phyloP scores from a whole-genome alignment of 176 grass and related monocot species.

The Paspalum notatum region DNA sequence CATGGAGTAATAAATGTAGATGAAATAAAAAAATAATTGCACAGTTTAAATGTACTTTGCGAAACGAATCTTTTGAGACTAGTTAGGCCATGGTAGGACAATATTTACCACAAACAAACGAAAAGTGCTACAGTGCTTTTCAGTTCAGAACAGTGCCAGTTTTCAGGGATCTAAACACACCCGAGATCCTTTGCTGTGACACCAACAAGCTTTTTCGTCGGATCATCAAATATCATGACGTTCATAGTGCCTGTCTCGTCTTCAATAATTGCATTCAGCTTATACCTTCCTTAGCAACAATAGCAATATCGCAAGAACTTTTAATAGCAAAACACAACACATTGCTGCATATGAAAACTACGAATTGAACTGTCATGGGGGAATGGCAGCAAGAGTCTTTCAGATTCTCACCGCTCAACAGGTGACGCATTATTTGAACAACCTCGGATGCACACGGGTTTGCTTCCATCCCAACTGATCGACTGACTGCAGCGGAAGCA shows the following conservation, averaged over 20 bases:
- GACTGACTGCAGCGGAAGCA: neutral
- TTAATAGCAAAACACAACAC: neutral
- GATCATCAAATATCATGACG: slow-evolving; percentile 19
- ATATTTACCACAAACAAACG: too few relatives aligned
- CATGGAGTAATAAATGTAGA: too few relatives aligned
- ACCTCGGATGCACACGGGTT: neutral
- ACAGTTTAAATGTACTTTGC: too few relatives aligned
- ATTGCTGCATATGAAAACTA: neutral
- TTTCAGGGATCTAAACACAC: too few relatives aligned
- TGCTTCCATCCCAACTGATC: neutral
- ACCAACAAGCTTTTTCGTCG: neutral
- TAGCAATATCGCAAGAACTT: neutral
- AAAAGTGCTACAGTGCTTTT: too few relatives aligned
- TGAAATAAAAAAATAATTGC: too few relatives aligned
- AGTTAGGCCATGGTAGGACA: too few relatives aligned
- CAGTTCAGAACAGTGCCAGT: too few relatives aligned
- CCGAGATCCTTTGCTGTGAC: neutral
- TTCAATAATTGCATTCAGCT: slow-evolving; percentile 14
- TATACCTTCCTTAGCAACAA: slow-evolving; percentile 36
- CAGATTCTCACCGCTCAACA: neutral
- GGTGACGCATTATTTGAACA: neutral
- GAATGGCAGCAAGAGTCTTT: neutral
- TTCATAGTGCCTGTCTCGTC: slow-evolving; percentile 7
- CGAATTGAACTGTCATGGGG: neutral
- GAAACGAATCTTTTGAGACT: too few relatives aligned